Conservation (phyloP, 352 stramenopile genomes). For the Pythium biforme region DNA sequence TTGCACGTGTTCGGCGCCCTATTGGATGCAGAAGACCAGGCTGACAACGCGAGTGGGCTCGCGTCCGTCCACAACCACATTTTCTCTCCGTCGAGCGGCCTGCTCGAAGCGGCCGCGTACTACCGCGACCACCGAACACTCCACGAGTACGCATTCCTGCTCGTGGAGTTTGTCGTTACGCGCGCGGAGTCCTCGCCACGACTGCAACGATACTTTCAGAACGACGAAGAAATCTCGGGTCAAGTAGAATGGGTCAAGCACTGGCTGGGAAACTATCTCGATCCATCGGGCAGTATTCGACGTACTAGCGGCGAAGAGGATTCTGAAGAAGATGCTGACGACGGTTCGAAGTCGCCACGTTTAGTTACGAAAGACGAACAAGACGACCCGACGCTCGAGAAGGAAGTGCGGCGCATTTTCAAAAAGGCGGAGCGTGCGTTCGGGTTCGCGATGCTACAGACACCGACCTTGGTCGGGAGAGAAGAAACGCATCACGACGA, state of each 20-base stretch:
- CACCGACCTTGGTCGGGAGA: not conserved
- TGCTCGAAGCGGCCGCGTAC: slow-evolving; percentile 63
- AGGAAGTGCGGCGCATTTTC: slow-evolving; percentile 24
- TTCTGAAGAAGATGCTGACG: not conserved
- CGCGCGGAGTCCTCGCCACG: slow-evolving; percentile 27
- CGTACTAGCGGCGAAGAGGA: not conserved
- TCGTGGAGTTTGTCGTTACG: slow-evolving; percentile 52
- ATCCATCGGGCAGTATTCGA: slow-evolving; percentile 27
- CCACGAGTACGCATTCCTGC: slow-evolving; percentile 48
- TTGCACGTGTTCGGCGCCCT: slow-evolving; percentile 42
- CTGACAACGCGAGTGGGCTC: not conserved
- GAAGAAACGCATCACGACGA: not conserved
- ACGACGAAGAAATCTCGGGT: slow-evolving; percentile 27
- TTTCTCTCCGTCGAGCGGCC: slow-evolving; percentile 48
- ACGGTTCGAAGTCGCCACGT: not conserved
- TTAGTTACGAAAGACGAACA: not conserved
- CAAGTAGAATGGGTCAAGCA: slow-evolving; percentile 49
- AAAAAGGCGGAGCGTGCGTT: slow-evolving; percentile 24
- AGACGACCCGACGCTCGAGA: slow-evolving; percentile 12
- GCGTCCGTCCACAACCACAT: slow-evolving; percentile 39
- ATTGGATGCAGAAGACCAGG: slow-evolving; percentile 31
- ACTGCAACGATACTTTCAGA: slow-evolving; percentile 44
- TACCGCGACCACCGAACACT: slow-evolving; percentile 52
- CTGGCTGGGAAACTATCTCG: slow-evolving; percentile 47
- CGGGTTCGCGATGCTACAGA: slow-evolving; percentile 18